Evolutionary conservation across 352 stramenopile species (phyloP).

Genomic region (Globisporangium megalacanthum): DNA sequence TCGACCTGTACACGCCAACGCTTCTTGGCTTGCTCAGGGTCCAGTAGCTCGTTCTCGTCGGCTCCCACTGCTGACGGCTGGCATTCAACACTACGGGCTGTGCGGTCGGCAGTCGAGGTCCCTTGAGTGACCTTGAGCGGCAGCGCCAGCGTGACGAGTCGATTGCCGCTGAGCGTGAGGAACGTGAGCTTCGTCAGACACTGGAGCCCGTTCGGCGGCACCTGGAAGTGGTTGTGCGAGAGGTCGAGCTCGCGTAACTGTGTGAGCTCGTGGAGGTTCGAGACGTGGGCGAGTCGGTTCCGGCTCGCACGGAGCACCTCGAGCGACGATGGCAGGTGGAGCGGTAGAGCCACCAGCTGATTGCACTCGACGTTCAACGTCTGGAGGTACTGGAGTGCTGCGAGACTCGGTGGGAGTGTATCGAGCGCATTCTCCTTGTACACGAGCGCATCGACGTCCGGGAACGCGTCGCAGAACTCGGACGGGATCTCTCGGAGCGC

Average conservation of each 20-base stretch:
- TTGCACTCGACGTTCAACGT: conserved; percentile 55
- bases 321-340: conserved; percentile 31
- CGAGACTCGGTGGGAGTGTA: conserved; percentile 23
- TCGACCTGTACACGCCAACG: conserved; percentile 57
- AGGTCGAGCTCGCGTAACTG: conserved; percentile 48
- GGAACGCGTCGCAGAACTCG: conserved; percentile 48
- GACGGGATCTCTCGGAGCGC: conserved; percentile 49
- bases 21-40: conserved; percentile 29
- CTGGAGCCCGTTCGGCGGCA: conserved; percentile 45
- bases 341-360: conserved; percentile 37
- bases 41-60: conserved; percentile 4
- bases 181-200: conserved; percentile 35
- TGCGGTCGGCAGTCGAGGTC: no score
- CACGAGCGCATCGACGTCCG: conserved; percentile 38
- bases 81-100: no score
- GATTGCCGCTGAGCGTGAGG: conserved; percentile 43
- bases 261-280: conserved; percentile 42
- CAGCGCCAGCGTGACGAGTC: conserved; percentile 56
- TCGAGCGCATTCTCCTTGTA: conserved; percentile 67
- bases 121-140: conserved; percentile 23
- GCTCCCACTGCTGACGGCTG: not conserved
- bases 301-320: conserved; percentile 31
- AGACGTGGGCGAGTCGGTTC: conserved; percentile 45
- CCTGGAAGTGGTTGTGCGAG: conserved; percentile 55
- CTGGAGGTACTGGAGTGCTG: conserved; percentile 27